A percentile compares a stretch with the other conserved stretches of the same genome.
phyloP scores from a whole-genome alignment of 2,329 filamentous ascomycete species.

The Cladophialophora carrionii region DNA sequence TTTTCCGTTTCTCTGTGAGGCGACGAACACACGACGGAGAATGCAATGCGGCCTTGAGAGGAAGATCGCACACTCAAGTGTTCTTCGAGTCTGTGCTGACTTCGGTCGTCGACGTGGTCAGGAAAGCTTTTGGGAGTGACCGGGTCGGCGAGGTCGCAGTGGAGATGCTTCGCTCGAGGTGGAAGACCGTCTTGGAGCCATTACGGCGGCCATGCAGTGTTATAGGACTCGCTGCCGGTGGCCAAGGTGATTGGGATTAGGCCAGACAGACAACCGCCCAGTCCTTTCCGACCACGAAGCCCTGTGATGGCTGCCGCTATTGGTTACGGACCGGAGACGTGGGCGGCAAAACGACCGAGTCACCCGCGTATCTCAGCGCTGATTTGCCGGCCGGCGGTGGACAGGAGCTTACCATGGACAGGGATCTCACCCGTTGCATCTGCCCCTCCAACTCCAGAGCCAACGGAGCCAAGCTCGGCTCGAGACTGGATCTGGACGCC shows the following conservation, averaged over 20 bases:
- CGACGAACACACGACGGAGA: not conserved
- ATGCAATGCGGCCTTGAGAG: not conserved
- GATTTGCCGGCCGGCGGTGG: not conserved
- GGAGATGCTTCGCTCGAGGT: conserved; percentile 20
- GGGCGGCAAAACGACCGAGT: conserved; percentile 4
- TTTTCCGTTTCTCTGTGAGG: not conserved
- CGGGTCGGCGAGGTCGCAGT: conserved; percentile 24
- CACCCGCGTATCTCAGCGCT: not conserved
- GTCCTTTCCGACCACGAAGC: not conserved
- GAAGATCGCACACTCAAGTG: conserved; percentile 31
- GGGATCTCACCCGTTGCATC: not conserved
- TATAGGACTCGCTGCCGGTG: conserved; percentile 13
- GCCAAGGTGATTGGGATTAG: conserved; percentile 14
- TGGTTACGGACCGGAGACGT: not conserved
- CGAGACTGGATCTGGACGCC: not conserved
- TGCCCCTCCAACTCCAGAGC: conserved; percentile 1
- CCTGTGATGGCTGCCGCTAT: not conserved
- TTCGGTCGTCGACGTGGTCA: conserved; percentile 16
- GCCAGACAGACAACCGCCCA: conserved; percentile 28
- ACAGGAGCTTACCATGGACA: not conserved
- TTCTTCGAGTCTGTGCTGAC: conserved; percentile 19
- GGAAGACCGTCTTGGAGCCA: conserved; percentile 18
- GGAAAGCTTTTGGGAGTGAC: conserved; percentile 3
- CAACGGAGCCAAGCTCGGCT: not conserved
- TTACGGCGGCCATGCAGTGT: conserved; percentile 16